phyloP scores from a whole-genome alignment of 495 filamentous ascomycete species.

The Viridothelium virens region DNA sequence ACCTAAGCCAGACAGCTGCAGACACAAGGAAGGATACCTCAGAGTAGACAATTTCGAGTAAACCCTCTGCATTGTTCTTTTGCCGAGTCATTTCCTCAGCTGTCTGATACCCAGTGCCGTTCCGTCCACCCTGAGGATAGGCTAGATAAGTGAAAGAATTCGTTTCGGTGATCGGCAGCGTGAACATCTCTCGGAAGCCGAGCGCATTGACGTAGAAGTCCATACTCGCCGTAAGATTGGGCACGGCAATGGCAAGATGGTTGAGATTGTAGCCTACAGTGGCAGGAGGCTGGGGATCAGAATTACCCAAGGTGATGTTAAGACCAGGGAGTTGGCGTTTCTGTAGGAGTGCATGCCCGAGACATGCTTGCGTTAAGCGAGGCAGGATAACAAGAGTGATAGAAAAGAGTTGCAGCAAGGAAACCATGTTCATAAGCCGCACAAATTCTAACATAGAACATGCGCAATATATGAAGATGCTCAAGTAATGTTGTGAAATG shows the following conservation, averaged over 20 bases:
- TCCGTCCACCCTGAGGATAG: constrained; percentile 32
- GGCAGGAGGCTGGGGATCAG: constrained; percentile 19
- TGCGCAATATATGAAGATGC: neutral
- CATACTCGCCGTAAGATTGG: constrained; percentile 35
- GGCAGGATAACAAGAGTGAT: neutral
- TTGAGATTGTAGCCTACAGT: constrained; percentile 42
- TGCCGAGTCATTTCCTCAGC: constrained; percentile 27
- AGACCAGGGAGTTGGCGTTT: constrained; percentile 3
- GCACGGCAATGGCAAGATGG: constrained; percentile 41
- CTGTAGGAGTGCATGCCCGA: neutral
- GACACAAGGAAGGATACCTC: neutral
- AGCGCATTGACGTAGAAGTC: constrained; percentile 44
- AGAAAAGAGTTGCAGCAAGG: neutral
- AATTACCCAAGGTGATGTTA: constrained; percentile 13
- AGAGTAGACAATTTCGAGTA: constrained; percentile 30
- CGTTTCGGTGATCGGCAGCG: constrained; percentile 21
- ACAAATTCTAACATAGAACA: neutral
- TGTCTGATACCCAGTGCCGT: constrained; percentile 35
- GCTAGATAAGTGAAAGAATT: constrained; percentile 29
- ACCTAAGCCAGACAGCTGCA: neutral
- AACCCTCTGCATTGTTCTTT: constrained; percentile 32
- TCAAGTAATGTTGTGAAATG: neutral
- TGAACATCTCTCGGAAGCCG: constrained; percentile 45
- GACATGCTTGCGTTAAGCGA: neutral
- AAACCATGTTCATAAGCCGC: neutral